Base-by-base conservation (phyloP, 345 rosid species). In the Laguncularia racemosa region DNA sequence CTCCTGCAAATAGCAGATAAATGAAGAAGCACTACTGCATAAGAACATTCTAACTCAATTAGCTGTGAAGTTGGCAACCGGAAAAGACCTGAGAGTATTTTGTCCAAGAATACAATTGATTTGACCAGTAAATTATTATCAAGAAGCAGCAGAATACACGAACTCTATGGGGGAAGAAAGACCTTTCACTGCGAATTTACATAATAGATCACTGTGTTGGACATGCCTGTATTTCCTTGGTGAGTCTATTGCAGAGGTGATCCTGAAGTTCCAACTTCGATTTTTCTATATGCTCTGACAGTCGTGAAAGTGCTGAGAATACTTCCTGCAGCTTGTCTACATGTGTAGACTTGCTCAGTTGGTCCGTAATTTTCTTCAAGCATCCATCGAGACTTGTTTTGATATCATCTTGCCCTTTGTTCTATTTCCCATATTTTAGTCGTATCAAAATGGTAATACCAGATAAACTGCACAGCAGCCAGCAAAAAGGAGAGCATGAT, bases 321-420 rank as follows among this genome's bases (percentile, higher is more conserved):
- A 85, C 75, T 59, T 77, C 73, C 58, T 75, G 76, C 46, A 84
- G 61, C 73, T 75, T 82, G 13, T 84, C 85, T 67, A 73, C 77
- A 48, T 59, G 59, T 56, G 53, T 59, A 57, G 68, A 76, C 66
- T 81, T 81, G 69, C 66, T 65, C 60, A 78, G 57, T 66, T 79
- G 87, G 58, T 88, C 80, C n/a, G 82, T 77, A 62, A 88, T 56
- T 47, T 81, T 77, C 74, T 77, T 82, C 72, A 85, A 73, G 70
- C 83, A 71, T 59, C 71, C 85, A 60, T 71, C 78, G 60, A 85
- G 57, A 65, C 80, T 77, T 49, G 66, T 60, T 81, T 88, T 85
- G 58, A 73, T 57, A 59, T 74, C 84, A 55, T 80, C 89, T 50
- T 84, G 91, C 59, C 78, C 84, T 74, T 82, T 85, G 43, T 63